Evolutionary conservation across 1,284 basidiomycete genomes (phyloP).

Genomic region (Trichosporon asahii): DNA sequence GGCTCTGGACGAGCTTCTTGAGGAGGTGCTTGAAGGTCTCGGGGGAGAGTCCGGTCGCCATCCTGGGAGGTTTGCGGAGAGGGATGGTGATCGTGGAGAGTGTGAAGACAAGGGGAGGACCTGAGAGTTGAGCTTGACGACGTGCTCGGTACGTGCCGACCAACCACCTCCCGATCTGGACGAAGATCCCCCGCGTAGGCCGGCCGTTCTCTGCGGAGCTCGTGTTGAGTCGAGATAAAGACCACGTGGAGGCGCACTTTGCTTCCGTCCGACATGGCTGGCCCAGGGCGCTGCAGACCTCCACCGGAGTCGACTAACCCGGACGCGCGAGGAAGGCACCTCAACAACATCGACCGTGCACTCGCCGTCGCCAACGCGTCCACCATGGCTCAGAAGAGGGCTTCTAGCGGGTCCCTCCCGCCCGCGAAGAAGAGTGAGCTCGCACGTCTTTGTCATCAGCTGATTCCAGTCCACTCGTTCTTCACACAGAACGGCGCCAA

Average conservation of each 20-base stretch:
- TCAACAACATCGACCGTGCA: slow-evolving; percentile 3
- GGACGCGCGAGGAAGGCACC: not conserved
- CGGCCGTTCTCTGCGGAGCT: slow-evolving; percentile 6
- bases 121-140: not conserved
- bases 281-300: not conserved
- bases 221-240: not conserved
- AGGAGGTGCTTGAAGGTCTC: slow-evolving; percentile 72
- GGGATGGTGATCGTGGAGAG: not conserved
- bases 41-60: slow-evolving; percentile 43
- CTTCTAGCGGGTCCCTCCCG: slow-evolving; percentile 6
- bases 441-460: not conserved
- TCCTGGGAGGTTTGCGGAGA: not conserved
- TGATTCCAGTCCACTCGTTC: slow-evolving; percentile 19
- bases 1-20: slow-evolving; percentile 70
- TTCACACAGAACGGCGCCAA: slow-evolving; percentile 15
- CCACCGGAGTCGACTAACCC: not conserved
- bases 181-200: not conserved
- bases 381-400: slow-evolving; percentile 2
- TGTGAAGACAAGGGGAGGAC: not conserved
- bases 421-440: slow-evolving; percentile 22
- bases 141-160: not conserved
- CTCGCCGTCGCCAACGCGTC: not conserved
- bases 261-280: not conserved
- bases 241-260: slow-evolving; percentile 1
- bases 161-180: not conserved